A percentile compares a stretch with the other conserved stretches of the same genome.
These are phyloP conservation scores for Fusarium siculi DNA, from an alignment of 2,329 filamentous ascomycete genomes.

Conservation along the genomic window DNA sequence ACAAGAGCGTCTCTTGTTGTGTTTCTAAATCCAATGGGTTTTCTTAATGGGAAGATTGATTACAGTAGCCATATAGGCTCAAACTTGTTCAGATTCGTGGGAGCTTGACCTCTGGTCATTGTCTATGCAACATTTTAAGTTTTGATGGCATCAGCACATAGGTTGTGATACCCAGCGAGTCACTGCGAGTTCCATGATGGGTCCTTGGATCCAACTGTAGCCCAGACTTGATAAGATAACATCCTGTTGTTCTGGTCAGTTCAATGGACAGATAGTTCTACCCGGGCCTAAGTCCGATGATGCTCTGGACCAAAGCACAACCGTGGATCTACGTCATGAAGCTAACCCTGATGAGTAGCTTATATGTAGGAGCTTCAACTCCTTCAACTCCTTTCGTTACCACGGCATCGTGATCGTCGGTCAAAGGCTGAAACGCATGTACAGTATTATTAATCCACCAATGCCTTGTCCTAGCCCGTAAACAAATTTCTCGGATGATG, in stretches of 20 bases:
- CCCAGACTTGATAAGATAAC: neutral
- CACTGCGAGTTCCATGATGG: neutral
- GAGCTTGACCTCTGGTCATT: neutral
- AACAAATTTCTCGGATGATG: neutral
- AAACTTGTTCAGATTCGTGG: neutral
- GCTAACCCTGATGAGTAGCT: conserved; percentile 2
- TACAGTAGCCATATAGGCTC: neutral
- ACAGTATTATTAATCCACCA: conserved; percentile 1
- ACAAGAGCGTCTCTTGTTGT: no score
- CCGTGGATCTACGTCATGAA: conserved; percentile 26
- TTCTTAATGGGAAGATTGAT: neutral
- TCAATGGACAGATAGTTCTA: neutral
- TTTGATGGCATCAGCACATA: neutral
- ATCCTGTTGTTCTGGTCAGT: neutral
- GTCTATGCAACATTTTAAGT: neutral
- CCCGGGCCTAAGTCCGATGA: neutral
- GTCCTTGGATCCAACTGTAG: neutral
- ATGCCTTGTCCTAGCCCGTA: neutral
- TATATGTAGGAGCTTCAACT: neutral
- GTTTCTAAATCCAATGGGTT: neutral
- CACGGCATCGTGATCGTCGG: neutral
- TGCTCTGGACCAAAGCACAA: neutral
- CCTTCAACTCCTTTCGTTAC: neutral
- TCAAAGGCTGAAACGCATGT: neutral
- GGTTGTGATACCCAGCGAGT: neutral